Evolutionary conservation across 2,329 filamentous ascomycete species (phyloP), one percentile per base, ranked within the genome.

Genomic region (Phyllosticta capitalensis): DNA sequence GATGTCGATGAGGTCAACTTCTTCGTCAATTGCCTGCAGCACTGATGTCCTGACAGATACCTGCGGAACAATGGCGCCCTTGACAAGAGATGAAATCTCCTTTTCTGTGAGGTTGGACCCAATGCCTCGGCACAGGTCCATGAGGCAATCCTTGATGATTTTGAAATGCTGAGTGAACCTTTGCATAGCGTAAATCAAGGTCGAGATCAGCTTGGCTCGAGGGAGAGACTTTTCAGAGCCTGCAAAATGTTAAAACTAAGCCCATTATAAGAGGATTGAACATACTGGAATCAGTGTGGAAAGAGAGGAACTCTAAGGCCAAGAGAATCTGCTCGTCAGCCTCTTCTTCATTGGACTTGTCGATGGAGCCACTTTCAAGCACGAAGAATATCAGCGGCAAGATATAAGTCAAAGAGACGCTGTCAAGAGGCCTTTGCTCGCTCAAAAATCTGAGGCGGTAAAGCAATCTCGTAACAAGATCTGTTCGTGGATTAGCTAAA

Each of bases 151-250:
- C 72, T 92, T 96, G 74, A 96, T 85, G 61, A 92, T 79, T 74
- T 96, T 96, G 78, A 96, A 96, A 73, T 99, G 94, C 68, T 95
- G 91, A 52, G 85, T 87, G 71, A 95, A 96, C 62, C 77, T 82
- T 70, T 95, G 89, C 89, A 99, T 95, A 1, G 91, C 87, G 52
- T 79, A 79, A 60, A 96, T 86, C 45, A 99, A 78, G 3, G 82
- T 79, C 2, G 82, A 78, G 3, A 97, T 73, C 45, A 96, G 79
- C 61, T 91, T 83, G 56, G 83, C 80, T 9, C 94, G 85, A 28
- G 92, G 91, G 24, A 96, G 81, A 30, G 85, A 82, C 56, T 83
- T 79, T 66, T 96, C 88, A 28, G 83, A 80, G 69, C 78, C 74
- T 76, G 62, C n/a, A 56, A 56, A 67, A 59, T 70, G 65, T 61